Evolutionary conservation across 768 basidiomycete species (phyloP).

Genomic region (Phaeotremella skinneri): DNA sequence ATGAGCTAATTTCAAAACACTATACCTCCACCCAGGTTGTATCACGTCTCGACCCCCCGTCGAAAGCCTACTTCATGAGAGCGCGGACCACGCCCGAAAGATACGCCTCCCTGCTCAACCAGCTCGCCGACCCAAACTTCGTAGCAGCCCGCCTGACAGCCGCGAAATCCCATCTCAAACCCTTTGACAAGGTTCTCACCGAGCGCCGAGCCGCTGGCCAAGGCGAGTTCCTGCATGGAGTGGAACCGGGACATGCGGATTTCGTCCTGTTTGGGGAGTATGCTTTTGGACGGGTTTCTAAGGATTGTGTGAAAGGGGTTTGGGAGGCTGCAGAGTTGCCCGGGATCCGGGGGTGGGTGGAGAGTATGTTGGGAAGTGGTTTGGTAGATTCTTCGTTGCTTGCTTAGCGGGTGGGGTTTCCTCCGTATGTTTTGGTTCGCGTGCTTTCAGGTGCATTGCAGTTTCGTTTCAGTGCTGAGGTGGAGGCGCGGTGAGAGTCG

Average conservation of each 20-base stretch:
- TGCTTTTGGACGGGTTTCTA: constrained; percentile 5
- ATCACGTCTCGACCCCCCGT: constrained; percentile 7
- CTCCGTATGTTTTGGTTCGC: too few species aligned
- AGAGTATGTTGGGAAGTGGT: constrained; percentile 17
- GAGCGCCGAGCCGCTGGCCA: constrained; percentile 9
- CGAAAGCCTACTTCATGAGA: constrained; percentile 15
- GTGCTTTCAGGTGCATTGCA: too few species aligned
- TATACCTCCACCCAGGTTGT: constrained; percentile 7
- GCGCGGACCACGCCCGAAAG: constrained; percentile 11
- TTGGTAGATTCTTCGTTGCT: constrained; percentile 9
- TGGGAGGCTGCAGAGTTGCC: constrained; percentile 17
- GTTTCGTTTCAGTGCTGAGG: neutral
- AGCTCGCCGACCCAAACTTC: constrained; percentile 1
- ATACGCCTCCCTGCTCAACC: neutral
- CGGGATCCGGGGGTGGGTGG: constrained; percentile 17
- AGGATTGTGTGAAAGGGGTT: constrained; percentile 14
- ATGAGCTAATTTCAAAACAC: neutral
- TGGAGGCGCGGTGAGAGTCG: neutral
- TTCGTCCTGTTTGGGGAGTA: constrained; percentile 19
- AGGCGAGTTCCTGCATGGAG: constrained; percentile 11
- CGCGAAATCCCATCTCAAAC: constrained; percentile 3
- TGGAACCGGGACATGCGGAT: constrained; percentile 19
- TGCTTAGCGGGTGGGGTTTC: constrained; percentile 53
- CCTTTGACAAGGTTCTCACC: constrained; percentile 10
- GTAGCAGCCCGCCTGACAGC: constrained; percentile 5